phyloP scores from a whole-genome alignment of 2,329 filamentous ascomycete species.

The Pyricularia pennisetigena region DNA sequence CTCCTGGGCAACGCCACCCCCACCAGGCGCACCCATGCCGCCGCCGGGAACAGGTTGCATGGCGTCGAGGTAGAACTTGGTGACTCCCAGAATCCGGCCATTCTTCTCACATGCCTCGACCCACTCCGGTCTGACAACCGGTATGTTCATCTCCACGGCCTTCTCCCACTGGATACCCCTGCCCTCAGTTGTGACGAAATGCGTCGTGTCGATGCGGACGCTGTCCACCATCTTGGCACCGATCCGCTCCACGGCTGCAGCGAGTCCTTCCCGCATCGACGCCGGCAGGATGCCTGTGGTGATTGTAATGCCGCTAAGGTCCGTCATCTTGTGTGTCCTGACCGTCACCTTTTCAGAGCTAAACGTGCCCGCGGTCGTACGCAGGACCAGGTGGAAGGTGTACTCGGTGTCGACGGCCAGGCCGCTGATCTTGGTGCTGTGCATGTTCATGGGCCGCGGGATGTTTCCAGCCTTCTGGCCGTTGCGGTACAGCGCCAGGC shows the following conservation, averaged over 20 bases:
- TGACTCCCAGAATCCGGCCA: constrained; percentile 85
- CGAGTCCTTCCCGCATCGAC: constrained; percentile 61
- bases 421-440: constrained; percentile 93
- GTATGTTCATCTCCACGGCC: constrained; percentile 95
- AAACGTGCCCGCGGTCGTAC: constrained; percentile 83
- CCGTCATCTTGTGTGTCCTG: constrained; percentile 96
- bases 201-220: constrained; percentile 93
- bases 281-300: constrained; percentile 79
- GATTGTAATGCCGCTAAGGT: constrained; percentile 89
- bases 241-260: constrained; percentile 71
- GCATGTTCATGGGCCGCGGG: constrained; percentile 74
- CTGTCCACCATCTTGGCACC: constrained; percentile 85
- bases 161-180: constrained; percentile 89
- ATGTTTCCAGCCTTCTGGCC: constrained; percentile 95
- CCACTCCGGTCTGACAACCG: constrained; percentile 94
- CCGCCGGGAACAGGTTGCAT: constrained; percentile 32
- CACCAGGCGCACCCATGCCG: neutral
- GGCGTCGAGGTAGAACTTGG: constrained; percentile 93
- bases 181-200: constrained; percentile 95
- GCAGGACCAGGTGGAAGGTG: constrained; percentile 82
- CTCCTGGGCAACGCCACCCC: neutral
- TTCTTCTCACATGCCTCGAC: constrained; percentile 91
- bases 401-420: constrained; percentile 96
- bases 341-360: constrained; percentile 75
- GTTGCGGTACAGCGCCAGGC: constrained; percentile 87